Percentiles rank a stretch among this genome's conserved stretches.
Conservation (phyloP, 768 basidiomycete species). For the Guyanaporus albipodus region DNA sequence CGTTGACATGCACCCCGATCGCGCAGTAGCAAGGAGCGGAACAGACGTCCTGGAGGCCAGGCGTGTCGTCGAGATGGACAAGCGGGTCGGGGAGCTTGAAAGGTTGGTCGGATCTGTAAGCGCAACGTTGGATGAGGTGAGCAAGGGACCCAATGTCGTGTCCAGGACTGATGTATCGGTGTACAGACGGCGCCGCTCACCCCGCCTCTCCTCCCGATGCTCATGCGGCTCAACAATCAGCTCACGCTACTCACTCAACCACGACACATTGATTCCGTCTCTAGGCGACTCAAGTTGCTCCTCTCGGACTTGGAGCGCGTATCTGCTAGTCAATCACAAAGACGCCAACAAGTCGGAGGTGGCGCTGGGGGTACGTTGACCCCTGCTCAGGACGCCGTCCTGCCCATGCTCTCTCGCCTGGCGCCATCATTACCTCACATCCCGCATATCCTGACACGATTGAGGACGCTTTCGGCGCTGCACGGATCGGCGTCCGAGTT, state of each 20-base stretch:
- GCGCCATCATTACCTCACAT: constrained; percentile 75
- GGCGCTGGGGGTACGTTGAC: constrained; percentile 19
- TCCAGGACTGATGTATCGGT: constrained; percentile 5
- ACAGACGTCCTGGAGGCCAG: constrained; percentile 39
- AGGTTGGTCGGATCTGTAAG: constrained; percentile 78
- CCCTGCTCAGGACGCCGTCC: constrained; percentile 52
- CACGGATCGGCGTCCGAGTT: constrained; percentile 83
- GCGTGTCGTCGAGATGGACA: constrained; percentile 71
- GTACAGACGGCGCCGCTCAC: constrained; percentile 66
- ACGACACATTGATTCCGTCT: constrained; percentile 92
- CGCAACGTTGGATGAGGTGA: constrained; percentile 77
- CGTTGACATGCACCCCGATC: not conserved
- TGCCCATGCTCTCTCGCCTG: constrained; percentile 67
- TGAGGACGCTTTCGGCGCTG: constrained; percentile 78
- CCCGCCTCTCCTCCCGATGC: constrained; percentile 74
- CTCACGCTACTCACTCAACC: constrained; percentile 89
- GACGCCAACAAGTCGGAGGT: constrained; percentile 18
- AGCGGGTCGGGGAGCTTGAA: constrained; percentile 80
- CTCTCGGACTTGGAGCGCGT: constrained; percentile 89
- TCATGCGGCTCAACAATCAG: constrained; percentile 81
- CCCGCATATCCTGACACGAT: constrained; percentile 84
- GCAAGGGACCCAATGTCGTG: constrained; percentile 10
- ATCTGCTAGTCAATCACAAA: constrained; percentile 38
- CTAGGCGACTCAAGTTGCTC: constrained; percentile 87
- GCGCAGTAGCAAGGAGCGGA: not conserved